Evolutionary conservation across 2,329 filamentous ascomycete genomes (phyloP), one percentile per base, ranked within the genome.

Genomic region (Pseudogymnoascus pannorum): DNA sequence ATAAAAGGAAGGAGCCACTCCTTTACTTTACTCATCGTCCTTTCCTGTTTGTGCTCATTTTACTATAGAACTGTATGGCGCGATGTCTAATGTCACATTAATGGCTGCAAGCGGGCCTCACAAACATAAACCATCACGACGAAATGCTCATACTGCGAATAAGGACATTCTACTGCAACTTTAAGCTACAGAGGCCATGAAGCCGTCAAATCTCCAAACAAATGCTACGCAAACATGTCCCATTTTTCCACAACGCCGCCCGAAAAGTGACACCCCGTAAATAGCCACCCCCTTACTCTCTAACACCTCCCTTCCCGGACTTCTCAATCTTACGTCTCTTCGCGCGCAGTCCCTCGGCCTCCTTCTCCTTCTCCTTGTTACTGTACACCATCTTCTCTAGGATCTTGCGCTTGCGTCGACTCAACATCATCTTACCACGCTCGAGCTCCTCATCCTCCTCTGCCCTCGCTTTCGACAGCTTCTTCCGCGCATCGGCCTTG

Each of bases 351-450:
- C 87, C 89, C 79, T 93, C 88, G 57, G 93, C 90, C 78, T 96
- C 91, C 24, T 86, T 88, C 68, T 93, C 93, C 80, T 91, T 90
- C 82, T 94, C 92, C 77, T 88, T 92, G 76, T 97, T 96, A 65
- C 87, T 92, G 77, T 96, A 95, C 72, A 92, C 82, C 91, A 99
- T 99, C 80, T 97, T 94, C 80, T 97, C 94, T 68, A 93, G 88
- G 71, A 97, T 79, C 86, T 97, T 97, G 71, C 94, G 83, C 86
- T 97, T 99, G 84, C 95, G 94, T 76, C 95, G 90, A 75, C 89
- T 90, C 80, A 97, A 87, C 94, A 99, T 99, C 79, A 95, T 94
- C 85, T 96, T 97, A 74, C 91, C 88, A 65, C 93, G 83, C 75
- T 96, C 92, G 62, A 95, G 76, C 70, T 97, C 92, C 75, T 97